These are phyloP conservation scores for Penicillium odoratum DNA, from an alignment of 495 filamentous ascomycete genomes.

Conservation along the genomic window DNA sequence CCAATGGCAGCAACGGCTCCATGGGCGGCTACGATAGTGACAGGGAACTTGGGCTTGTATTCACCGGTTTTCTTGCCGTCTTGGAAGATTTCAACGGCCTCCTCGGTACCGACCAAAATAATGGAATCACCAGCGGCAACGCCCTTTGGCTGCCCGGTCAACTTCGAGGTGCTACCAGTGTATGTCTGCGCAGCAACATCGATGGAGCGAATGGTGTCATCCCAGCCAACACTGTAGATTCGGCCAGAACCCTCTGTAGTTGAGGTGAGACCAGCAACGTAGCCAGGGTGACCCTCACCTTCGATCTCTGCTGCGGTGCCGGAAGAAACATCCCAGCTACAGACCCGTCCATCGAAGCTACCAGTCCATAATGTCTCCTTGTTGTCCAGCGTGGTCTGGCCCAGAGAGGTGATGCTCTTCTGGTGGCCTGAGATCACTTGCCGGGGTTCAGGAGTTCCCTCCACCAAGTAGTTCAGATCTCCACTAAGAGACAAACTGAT, in stretches of 20 bases:
- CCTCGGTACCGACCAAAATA: constrained; percentile 64
- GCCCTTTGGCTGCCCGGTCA: constrained; percentile 63
- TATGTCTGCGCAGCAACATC: constrained; percentile 62
- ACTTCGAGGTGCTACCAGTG: constrained; percentile 50
- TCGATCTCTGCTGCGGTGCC: constrained; percentile 69
- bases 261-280: constrained; percentile 73
- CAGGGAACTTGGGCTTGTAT: constrained; percentile 64
- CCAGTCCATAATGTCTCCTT: constrained; percentile 75
- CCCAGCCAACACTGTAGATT: constrained; percentile 89
- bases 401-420: constrained; percentile 81
- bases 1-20: constrained; percentile 72
- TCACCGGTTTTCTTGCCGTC: constrained; percentile 56
- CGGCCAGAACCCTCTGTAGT: constrained; percentile 52
- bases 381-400: constrained; percentile 43
- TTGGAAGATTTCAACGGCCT: constrained; percentile 63
- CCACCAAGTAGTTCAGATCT: constrained; percentile 83
- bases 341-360: constrained; percentile 85
- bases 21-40: constrained; percentile 68
- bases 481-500: constrained; percentile 87
- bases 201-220: constrained; percentile 84
- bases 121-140: constrained; percentile 46
- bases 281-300: constrained; percentile 78
- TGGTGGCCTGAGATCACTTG: constrained; percentile 88
- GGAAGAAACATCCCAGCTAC: constrained; percentile 71
- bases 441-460: constrained; percentile 65